These are phyloP conservation scores for Phaffomyces thermotolerans DNA, from an alignment of 805 yeast species.

Conservation along the genomic window DNA sequence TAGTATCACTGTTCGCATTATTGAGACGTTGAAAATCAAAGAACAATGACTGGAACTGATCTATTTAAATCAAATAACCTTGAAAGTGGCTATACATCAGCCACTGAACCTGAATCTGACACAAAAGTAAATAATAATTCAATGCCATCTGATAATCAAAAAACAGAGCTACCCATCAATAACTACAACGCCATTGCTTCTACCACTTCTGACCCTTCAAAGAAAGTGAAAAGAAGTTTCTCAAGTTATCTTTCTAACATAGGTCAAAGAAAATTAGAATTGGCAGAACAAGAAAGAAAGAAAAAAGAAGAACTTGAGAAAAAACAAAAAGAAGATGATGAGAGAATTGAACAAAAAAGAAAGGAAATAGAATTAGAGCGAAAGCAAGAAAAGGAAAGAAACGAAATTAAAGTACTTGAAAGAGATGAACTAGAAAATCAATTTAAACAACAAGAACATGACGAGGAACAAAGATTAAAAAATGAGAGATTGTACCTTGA, in stretches of 20 bases:
- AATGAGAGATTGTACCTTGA: neutral
- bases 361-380: conserved; percentile 1
- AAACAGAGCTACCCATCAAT: neutral
- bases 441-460: conserved; percentile 4
- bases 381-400: conserved; percentile 1
- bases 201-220: neutral
- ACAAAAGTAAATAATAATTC: no score
- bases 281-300: conserved; percentile 4
- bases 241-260: conserved; percentile 6
- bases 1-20: neutral
- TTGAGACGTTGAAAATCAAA: neutral
- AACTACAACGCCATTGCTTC: neutral
- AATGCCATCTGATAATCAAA: no score
- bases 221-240: conserved; percentile 4
- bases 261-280: neutral
- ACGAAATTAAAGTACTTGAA: neutral
- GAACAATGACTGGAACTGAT: no score
- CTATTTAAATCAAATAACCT: no score
- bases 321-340: neutral
- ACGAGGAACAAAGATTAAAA: conserved; percentile 2
- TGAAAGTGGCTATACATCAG: no score
- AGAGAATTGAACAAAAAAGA: conserved; percentile 1
- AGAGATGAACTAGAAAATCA: conserved; percentile 1
- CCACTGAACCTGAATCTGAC: no score
- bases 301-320: neutral